Percentiles rank a stretch among this genome's conserved stretches.
Evolutionary conservation across 331 rosid species (phyloP).

Genomic region (Saraca asoca): DNA sequence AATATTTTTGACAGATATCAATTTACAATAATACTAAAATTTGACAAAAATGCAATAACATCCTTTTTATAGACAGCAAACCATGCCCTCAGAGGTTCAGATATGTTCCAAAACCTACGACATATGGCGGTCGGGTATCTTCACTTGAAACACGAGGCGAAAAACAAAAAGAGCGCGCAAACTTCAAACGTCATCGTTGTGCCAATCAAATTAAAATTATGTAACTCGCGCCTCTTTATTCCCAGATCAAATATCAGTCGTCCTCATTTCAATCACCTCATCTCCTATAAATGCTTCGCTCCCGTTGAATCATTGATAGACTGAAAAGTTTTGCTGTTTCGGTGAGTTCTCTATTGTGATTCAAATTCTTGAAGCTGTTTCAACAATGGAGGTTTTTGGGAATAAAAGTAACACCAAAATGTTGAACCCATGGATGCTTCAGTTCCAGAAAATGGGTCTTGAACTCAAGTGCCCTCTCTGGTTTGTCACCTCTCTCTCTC

Average conservation of each 20-base stretch:
- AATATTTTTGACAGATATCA: too few relatives aligned
- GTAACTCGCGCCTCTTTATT: constrained; percentile 21
- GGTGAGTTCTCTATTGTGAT: background rate
- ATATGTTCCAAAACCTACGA: too few relatives aligned
- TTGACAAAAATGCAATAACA: too few relatives aligned
- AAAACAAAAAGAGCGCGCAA: constrained; percentile 21
- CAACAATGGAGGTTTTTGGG: constrained; percentile 49
- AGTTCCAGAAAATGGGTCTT: constrained; percentile 77
- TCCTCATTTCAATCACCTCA: constrained; percentile 20
- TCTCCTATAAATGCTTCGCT: background rate
- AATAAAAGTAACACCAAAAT: constrained; percentile 7
- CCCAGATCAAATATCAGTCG: constrained; percentile 25
- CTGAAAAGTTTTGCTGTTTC: background rate
- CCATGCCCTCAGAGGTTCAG: too few relatives aligned
- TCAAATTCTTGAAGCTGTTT: background rate
- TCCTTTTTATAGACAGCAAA: too few relatives aligned
- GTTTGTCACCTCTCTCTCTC: constrained; percentile 33
- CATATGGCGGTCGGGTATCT: too few relatives aligned
- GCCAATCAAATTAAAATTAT: constrained; percentile 26
- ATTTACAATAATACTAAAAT: too few relatives aligned
- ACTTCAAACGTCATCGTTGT: constrained; percentile 32
- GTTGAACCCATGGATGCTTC: constrained; percentile 69
- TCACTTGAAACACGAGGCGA: background rate
- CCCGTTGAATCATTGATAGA: background rate
- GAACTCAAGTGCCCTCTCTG: constrained; percentile 96